A percentile compares a stretch with the other conserved stretches of the same genome.
Evolutionary conservation across 1,284 basidiomycete species (phyloP).

Genomic region (Austroboletus niveus): DNA sequence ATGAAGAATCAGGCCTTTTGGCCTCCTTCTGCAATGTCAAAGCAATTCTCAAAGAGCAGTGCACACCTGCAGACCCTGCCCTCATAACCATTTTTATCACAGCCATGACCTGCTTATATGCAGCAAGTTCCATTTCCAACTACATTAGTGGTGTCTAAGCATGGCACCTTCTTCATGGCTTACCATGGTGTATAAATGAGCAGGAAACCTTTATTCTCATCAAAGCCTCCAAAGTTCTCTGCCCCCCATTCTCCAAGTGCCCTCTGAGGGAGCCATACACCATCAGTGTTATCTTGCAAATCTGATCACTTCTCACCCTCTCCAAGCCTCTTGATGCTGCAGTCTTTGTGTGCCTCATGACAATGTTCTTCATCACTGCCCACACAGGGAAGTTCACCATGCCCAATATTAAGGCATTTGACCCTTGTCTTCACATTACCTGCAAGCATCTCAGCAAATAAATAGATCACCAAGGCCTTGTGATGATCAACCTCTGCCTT

Average conservation of each 20-base stretch:
- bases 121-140: neutral
- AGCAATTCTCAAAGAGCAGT: rapidly evolving
- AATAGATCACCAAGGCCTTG: neutral
- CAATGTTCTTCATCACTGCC: slow-evolving; percentile 32
- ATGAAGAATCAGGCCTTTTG: neutral
- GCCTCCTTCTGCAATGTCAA: neutral
- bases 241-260: slow-evolving; percentile 21
- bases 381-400: slow-evolving; percentile 37
- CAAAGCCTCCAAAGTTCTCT: slow-evolving; percentile 9
- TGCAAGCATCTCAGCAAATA: neutral
- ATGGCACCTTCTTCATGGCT: neutral
- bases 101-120: neutral
- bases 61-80: neutral
- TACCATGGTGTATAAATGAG: too few species aligned
- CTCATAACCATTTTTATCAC: slow-evolving; percentile 5
- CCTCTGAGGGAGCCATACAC: slow-evolving; percentile 16
- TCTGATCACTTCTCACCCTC: slow-evolving; percentile 7
- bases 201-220: too few species aligned
- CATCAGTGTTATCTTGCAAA: slow-evolving; percentile 8
- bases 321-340: slow-evolving; percentile 29
- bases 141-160: neutral
- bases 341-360: slow-evolving; percentile 33
- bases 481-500: neutral
- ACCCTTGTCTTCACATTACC: neutral
- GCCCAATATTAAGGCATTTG: neutral